Percentiles rank a stretch among this genome's conserved stretches.
Conservation (phyloP, 108 stramenopile genomes). For the Aurantiochytrium sp. region DNA sequence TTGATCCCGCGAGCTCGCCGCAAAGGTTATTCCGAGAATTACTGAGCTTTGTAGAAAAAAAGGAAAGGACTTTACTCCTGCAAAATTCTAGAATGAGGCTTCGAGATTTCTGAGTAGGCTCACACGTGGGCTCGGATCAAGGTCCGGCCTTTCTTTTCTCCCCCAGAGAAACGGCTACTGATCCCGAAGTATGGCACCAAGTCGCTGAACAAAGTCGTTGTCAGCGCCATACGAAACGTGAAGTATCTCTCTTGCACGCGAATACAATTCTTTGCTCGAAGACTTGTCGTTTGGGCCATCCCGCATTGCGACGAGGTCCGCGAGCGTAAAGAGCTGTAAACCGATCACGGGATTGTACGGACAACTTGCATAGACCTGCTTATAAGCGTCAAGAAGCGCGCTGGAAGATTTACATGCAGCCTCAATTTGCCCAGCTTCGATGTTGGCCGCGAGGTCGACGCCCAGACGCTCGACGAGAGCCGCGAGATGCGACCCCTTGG, state of each 20-base stretch:
- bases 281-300: neutral
- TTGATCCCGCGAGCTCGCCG: neutral
- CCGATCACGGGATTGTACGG: conserved; percentile 51
- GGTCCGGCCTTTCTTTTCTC: too few relatives aligned
- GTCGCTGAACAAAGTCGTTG: neutral
- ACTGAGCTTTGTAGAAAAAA: too few relatives aligned
- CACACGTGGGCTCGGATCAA: too few relatives aligned
- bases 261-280: neutral
- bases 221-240: neutral
- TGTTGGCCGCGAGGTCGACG: conserved; percentile 28
- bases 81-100: too few relatives aligned
- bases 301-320: conserved; percentile 36
- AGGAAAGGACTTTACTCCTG: too few relatives aligned
- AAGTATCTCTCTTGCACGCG: neutral
- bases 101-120: too few relatives aligned
- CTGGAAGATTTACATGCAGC: neutral
- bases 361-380: neutral
- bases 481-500: neutral
- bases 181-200: neutral
- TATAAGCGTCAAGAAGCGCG: neutral
- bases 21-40: too few relatives aligned
- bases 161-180: too few relatives aligned
- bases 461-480: conserved; percentile 47
- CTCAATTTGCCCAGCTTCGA: neutral
- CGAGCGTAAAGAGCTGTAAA: conserved; percentile 58